Percentiles rank a stretch among this genome's conserved stretches.
phyloP scores from a whole-genome alignment of 1,284 basidiomycete genomes.

The Chalciporus piperatoides region DNA sequence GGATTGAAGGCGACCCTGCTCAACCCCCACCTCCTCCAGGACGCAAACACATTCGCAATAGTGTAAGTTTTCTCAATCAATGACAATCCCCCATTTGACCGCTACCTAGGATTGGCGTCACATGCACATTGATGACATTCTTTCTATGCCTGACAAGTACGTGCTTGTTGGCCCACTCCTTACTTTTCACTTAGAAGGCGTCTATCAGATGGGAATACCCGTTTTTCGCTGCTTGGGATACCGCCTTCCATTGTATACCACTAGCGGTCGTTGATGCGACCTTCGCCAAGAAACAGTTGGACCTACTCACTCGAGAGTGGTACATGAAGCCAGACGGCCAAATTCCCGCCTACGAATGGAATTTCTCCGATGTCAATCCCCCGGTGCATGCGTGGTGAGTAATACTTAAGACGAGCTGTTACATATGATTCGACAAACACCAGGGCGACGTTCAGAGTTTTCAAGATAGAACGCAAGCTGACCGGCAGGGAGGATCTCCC shows the following conservation, averaged over 20 bases:
- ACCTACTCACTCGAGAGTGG: constrained; percentile 96
- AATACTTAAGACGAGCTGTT: not conserved
- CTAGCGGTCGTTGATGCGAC: constrained; percentile 92
- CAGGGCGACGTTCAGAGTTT: constrained; percentile 93
- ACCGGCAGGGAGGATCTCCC: constrained; percentile 86
- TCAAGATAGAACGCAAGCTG: constrained; percentile 97
- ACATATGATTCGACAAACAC: not conserved
- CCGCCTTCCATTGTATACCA: constrained; percentile 97
- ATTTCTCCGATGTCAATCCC: constrained; percentile 95
- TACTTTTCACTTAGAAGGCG: constrained; percentile 1
- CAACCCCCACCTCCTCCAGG: constrained; percentile 93
- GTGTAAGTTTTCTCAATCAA: constrained; percentile 39
- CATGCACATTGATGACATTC: constrained; percentile 90
- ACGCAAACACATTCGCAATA: constrained; percentile 83
- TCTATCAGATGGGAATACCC: constrained; percentile 88
- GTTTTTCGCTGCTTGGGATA: constrained; percentile 94
- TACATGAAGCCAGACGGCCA: constrained; percentile 99
- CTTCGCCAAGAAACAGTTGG: constrained; percentile 97
- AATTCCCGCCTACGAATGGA: constrained; percentile 99
- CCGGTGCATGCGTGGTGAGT: constrained; percentile 92
- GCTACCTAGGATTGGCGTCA: constrained; percentile 82
- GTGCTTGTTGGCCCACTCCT: constrained; percentile 19
- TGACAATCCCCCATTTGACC: constrained; percentile 2
- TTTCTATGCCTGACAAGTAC: constrained; percentile 98
- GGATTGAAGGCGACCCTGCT: constrained; percentile 92